Base-by-base conservation (phyloP, 805 yeast genomes). In the Vanderwaltozyma verrucispora region DNA sequence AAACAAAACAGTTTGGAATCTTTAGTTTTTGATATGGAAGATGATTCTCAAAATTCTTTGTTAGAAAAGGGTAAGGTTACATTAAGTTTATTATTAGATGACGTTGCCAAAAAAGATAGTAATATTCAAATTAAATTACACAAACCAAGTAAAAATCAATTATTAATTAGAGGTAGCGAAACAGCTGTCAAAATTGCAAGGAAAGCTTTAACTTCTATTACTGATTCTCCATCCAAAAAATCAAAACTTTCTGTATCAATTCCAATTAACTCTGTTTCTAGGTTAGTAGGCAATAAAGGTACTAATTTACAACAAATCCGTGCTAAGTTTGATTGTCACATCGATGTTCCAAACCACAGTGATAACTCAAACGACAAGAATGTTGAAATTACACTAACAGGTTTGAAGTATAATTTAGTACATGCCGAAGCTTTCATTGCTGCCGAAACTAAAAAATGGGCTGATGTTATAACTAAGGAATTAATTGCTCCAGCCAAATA, bases 231-330 rank as follows among this genome's bases (percentile, higher is more conserved):
- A 14, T 46, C 54, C 17, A 47, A 39, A 27, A 52, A 56, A 15
- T 39, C 46, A 40, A 55, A 71, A 14, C 63, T 72, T 15, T 60
- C 63, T 28, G 54, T 80, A 37, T 68, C 66, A 23, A 77, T 86
- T 54, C 94, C 96, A 44, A 60, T 76, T 2, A 63, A 68, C 36
- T 73, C 76, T 33, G 65, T 89, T 42, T 72, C 92, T 21, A 77
- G 92, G 62, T 68, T 94, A 37, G 86, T 92, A 59, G 99, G 99
- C 48, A 82, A 80, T 56, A 82, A 75, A 43, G 98, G 99, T 39
- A 64, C 84, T 30, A 75, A 77, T 54, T 63, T 92, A 53, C 73
- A 74, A 48, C 65, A 73, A 35, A 59, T 86, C 42, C 71, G 81
- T 45, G 84, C 81, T 9, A 80, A 82, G 51, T 85, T 68, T 50